Evolutionary conservation across 306 rosid genomes (phyloP).

Genomic region (Urtica urens): DNA sequence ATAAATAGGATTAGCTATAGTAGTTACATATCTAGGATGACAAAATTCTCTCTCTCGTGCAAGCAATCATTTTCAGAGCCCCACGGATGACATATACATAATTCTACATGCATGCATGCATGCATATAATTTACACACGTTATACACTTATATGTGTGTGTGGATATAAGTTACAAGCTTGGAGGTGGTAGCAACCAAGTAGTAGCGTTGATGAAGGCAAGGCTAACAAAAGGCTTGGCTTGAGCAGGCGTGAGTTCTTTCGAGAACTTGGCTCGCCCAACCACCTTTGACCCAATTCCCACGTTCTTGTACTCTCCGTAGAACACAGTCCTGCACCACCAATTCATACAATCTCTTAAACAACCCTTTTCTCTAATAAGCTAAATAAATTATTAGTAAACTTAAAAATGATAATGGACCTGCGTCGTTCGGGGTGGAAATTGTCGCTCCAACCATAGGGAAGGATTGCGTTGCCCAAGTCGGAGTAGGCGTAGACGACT

Average conservation of each 20-base stretch:
- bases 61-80: no score
- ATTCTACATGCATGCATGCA: no score
- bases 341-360: neutral
- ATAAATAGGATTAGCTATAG: no score
- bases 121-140: no score
- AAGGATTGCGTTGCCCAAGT: constrained; percentile 13
- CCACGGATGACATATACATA: no score
- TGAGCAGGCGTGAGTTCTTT: constrained; percentile 16
- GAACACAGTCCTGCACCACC: constrained; percentile 19
- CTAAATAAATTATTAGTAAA: neutral
- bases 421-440: constrained; percentile 6
- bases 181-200: constrained; percentile 48
- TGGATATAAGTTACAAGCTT: constrained; percentile 3
- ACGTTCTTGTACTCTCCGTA: constrained; percentile 29
- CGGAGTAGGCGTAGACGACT: constrained; percentile 34
- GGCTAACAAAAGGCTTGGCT: constrained; percentile 26
- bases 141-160: no score
- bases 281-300: constrained; percentile 14
- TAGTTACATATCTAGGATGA: no score
- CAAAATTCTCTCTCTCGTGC: no score
- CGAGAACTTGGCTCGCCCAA: constrained; percentile 1
- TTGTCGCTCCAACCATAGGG: constrained; percentile 33
- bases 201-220: constrained; percentile 27
- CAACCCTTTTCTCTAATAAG: neutral
- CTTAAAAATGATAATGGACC: constrained; percentile 10